Conservation (phyloP, 2,329 filamentous ascomycete genomes). For the Hypoxylon sp. region DNA sequence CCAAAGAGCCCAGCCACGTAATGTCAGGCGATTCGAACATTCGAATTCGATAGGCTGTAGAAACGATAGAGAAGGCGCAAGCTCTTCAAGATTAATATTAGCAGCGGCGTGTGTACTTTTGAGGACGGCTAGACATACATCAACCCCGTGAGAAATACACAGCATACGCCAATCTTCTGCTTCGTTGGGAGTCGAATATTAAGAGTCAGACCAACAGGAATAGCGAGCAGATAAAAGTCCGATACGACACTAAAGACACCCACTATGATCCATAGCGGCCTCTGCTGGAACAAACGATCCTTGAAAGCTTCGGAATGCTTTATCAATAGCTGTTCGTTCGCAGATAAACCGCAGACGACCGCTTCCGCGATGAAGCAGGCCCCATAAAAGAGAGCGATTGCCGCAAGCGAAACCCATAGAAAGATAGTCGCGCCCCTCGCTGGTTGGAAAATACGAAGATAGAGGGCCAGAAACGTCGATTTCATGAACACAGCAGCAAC, state of each 20-base stretch:
- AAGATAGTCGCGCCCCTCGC: slow-evolving; percentile 30
- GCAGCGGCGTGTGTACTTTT: not conserved
- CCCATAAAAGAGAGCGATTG: slow-evolving; percentile 41
- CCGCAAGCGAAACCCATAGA: slow-evolving; percentile 41
- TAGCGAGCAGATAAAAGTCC: slow-evolving; percentile 46
- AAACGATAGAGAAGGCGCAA: slow-evolving; percentile 36
- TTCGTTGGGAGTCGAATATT: slow-evolving; percentile 34
- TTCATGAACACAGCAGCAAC: slow-evolving; percentile 43
- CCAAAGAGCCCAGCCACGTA: slow-evolving; percentile 37
- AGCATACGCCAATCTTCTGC: slow-evolving; percentile 40
- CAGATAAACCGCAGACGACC: slow-evolving; percentile 34
- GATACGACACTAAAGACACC: slow-evolving; percentile 43
- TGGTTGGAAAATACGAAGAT: slow-evolving; percentile 44
- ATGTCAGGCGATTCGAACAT: slow-evolving; percentile 40
- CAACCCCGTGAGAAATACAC: slow-evolving; percentile 46
- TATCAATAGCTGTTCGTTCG: slow-evolving; percentile 20
- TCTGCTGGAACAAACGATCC: slow-evolving; percentile 20
- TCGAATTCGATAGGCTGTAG: slow-evolving; percentile 42
- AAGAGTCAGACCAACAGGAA: slow-evolving; percentile 42
- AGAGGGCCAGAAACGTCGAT: slow-evolving; percentile 41
- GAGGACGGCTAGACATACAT: slow-evolving; percentile 33
- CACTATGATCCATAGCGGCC: slow-evolving; percentile 31
- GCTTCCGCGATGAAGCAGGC: slow-evolving; percentile 35
- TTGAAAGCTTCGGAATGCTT: slow-evolving; percentile 25
- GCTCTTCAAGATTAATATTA: slow-evolving; percentile 24